Evolutionary conservation across 352 stramenopile species (phyloP), one percentile per base, ranked within the genome.

Genomic region (Phytophthora quininea): DNA sequence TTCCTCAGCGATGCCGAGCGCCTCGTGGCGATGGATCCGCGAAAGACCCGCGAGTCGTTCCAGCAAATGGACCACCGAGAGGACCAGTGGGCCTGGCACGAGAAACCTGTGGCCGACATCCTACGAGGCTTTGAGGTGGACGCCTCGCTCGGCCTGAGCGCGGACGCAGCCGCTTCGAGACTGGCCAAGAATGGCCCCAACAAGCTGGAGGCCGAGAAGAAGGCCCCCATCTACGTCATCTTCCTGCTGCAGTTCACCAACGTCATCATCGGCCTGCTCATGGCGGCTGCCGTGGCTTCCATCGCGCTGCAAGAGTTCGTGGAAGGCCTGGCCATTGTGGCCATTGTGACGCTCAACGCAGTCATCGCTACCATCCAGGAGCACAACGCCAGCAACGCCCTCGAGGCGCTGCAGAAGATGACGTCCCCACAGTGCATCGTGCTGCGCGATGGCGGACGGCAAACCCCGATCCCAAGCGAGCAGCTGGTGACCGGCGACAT

Each of bases 1-100:
- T 82, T 82, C 58, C 37, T 86, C 19, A 84, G 69, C 59, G 73
- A 84, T 48, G 77, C 73, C 11, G 77, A 86, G 59, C 69, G 64
- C 3, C 38, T 79, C 15, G 58, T 86, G 10, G 58, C 59, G 24
- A 56, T 62, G 9, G 60, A 86, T 54, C 74, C 74, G 10, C 42
- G 60, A 33, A 74, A 78, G 54, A 79, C 77, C 12, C 61, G 75
- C 1, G 70, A 77, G 35, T 85, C 78, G 38, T 85, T 87, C 54
- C 33, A 48, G 2, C 62, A 79, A 31, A 57, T 85, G 37, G 74
- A 83, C 48, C 14, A 66, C 29, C 15, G 76, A 56, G 40, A 54
- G n/a, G 54, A 58, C 31, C 69, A 77, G 30, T 67, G 60, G 48
- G 74, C 77, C 35, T 86, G 74, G 77, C 19, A 48, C 42, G 42